Percentiles rank a stretch among this genome's conserved stretches.
Conservation (phyloP, 306 rosid species). For the cucumber (Cucumis sativus) region Cucumber_9930_V3 NC_026657.2:15619501-15620000, state of each 20-base stretch:
- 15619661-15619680: too few relatives aligned
- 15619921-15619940: slow-evolving; percentile 58
- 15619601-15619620: too few relatives aligned
- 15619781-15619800: background rate
- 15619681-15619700: too few relatives aligned
- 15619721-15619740: background rate
- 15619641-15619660: too few relatives aligned
- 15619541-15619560: too few relatives aligned
- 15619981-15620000: slow-evolving; percentile 30
- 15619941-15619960: slow-evolving; percentile 14
- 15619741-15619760: background rate
- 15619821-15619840: slow-evolving; percentile 32
- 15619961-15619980: slow-evolving; percentile 47
- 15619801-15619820: slow-evolving; percentile 42
- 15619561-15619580: too few relatives aligned
- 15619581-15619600: too few relatives aligned
- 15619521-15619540: too few relatives aligned
- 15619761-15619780: background rate
- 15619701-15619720: too few relatives aligned
- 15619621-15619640: too few relatives aligned
- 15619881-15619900: slow-evolving; percentile 25
- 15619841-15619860: slow-evolving; percentile 44
- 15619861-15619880: slow-evolving; percentile 27
- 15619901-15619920: slow-evolving; percentile 21
- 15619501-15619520: too few relatives aligned